These are phyloP conservation scores for Ogataea zsoltii DNA, from an alignment of 805 yeast species.

Conservation along the genomic window DNA sequence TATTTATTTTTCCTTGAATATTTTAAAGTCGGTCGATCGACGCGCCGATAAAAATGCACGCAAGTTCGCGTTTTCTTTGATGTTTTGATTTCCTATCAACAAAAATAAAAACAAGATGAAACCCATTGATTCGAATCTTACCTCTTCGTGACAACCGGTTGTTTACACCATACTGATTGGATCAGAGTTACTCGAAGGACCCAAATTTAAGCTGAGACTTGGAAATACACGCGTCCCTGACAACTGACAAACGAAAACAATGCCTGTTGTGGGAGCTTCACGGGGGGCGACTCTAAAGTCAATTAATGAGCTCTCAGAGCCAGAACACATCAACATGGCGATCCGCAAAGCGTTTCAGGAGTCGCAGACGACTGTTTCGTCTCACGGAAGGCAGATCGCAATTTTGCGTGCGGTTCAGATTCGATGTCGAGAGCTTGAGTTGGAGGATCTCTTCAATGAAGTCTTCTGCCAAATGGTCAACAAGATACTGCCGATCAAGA, in stretches of 20 bases:
- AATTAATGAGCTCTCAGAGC: constrained; percentile 12
- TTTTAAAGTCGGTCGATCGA: background rate
- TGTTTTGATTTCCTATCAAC: background rate
- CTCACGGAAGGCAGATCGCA: constrained; percentile 73
- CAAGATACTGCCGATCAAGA: constrained; percentile 65
- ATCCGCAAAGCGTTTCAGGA: constrained; percentile 75
- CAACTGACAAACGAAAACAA: background rate
- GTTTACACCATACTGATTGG: too few relatives aligned
- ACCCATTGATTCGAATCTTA: background rate
- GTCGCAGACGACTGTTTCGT: constrained; percentile 70
- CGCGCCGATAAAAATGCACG: constrained; percentile 5
- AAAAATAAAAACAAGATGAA: background rate
- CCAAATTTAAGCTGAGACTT: too few relatives aligned
- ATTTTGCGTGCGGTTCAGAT: constrained; percentile 59
- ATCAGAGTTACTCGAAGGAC: too few relatives aligned
- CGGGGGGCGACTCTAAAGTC: constrained; percentile 10
- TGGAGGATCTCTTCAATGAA: constrained; percentile 59
- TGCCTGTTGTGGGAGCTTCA: background rate
- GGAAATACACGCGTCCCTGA: background rate
- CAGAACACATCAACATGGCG: constrained; percentile 43
- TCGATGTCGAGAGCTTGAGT: constrained; percentile 52
- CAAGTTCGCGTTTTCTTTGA: background rate
- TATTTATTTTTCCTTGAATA: constrained; percentile 1
- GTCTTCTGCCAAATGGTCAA: constrained; percentile 63
- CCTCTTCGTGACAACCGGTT: background rate